Base-by-base conservation (phyloP, 2,329 filamentous ascomycete genomes). In the Cladosporium austrohemisphaericum region DNA sequence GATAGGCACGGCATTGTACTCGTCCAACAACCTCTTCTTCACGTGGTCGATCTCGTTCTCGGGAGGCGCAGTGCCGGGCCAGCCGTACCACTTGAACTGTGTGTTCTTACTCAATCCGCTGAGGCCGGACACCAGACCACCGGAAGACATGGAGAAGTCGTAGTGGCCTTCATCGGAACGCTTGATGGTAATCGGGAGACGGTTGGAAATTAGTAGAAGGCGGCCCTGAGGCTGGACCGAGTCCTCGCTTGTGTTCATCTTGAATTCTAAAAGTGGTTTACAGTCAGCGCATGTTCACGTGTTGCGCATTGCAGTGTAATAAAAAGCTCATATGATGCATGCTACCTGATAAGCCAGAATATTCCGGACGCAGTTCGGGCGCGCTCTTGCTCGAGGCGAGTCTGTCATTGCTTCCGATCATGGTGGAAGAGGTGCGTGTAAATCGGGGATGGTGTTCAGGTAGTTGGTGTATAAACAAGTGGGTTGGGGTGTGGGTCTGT, bases 71-170 rank as follows among this genome's bases (percentile, higher is more conserved):
- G 95, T 73, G 29, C 93, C 93, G 1, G 93, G 91, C 92, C 93
- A 97, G 59, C 93, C 93, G 71, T 97, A 97, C 93, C 93, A 98
- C 69, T 93, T 88, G 71, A 97, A 97, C 59, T 85, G 92, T 20
- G 89, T 95, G 25, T 88, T 86, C 72, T 96, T 96, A 61, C 88
- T 85, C 51, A 97, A 74, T 20, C 93, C 93, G 58, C 88, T 95
- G 53, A 98, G 77, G 16, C 93, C 93, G 43, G 89, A 95, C 62
- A 97, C 93, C 32, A 98, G 80, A 32, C 93, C 93, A 51, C 93
- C 93, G 2, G 93, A 97, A 38, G 92, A 97, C 88, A 96, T 95
- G 67, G 86, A 89, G 70, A 95, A 95, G 64, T 84, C 81, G 74
- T 95, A 98, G 68, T 86, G 85, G 62, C 89, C 91, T 76, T 95